Conservation (phyloP, 2,329 filamentous ascomycete genomes). For the Fusarium longipes region DNA sequence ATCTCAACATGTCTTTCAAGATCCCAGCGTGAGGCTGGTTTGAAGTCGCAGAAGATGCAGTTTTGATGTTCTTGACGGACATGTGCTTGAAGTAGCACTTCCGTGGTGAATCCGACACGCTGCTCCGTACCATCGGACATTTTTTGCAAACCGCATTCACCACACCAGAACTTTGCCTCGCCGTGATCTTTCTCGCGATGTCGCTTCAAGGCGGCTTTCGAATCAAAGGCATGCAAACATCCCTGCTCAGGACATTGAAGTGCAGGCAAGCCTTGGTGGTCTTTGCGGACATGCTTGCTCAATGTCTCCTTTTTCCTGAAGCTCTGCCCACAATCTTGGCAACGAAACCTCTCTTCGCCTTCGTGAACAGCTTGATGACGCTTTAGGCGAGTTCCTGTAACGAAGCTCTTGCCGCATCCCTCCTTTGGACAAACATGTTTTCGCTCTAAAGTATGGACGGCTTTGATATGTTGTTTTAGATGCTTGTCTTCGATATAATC, state of each 20-base stretch:
- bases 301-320: constrained; percentile 92
- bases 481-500: constrained; percentile 89
- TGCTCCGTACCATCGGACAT: constrained; percentile 54
- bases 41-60: constrained; percentile 79
- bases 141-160: constrained; percentile 69
- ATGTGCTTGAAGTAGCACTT: constrained; percentile 77
- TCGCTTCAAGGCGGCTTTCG: constrained; percentile 73
- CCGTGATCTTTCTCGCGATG: constrained; percentile 79
- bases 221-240: constrained; percentile 80
- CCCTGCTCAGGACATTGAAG: constrained; percentile 72
- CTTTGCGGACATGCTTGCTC: constrained; percentile 81
- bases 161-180: constrained; percentile 78
- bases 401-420: constrained; percentile 82
- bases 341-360: constrained; percentile 79
- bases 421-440: constrained; percentile 77
- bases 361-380: constrained; percentile 81
- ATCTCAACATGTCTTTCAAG: constrained; percentile 83
- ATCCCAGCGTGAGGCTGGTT: constrained; percentile 73
- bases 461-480: constrained; percentile 85
- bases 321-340: constrained; percentile 78
- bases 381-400: constrained; percentile 80
- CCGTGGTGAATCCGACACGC: constrained; percentile 75
- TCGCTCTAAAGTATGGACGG: constrained; percentile 78
- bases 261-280: constrained; percentile 77
- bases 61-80: constrained; percentile 77